These are phyloP conservation scores for Penicillium ochrochloron DNA, from an alignment of 495 filamentous ascomycete genomes.

Conservation along the genomic window DNA sequence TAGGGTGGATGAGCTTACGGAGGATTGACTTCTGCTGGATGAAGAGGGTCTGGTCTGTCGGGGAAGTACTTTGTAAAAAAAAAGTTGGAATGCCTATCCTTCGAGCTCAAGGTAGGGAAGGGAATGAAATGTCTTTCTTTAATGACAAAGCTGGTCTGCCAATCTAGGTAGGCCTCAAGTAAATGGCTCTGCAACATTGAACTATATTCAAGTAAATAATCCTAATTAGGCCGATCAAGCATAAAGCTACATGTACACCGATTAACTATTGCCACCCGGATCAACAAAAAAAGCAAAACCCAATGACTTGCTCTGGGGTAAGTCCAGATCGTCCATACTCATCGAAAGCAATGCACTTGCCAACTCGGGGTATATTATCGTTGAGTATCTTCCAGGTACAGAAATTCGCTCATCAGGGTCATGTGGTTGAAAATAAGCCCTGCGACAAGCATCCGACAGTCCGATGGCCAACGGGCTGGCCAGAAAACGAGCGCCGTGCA, in stretches of 20 bases:
- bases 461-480: neutral
- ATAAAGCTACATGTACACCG: too few species aligned
- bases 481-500: neutral
- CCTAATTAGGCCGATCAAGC: neutral
- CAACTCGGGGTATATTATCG: neutral
- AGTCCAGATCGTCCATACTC: neutral
- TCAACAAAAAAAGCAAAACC: conserved; percentile 3
- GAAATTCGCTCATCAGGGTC: conserved; percentile 2
- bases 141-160: neutral
- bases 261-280: neutral
- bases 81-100: neutral
- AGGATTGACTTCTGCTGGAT: conserved; percentile 10
- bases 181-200: neutral
- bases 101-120: neutral
- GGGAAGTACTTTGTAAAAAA: neutral
- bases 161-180: neutral
- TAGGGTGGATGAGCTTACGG: neutral
- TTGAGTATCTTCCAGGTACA: neutral
- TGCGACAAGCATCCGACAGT: neutral
- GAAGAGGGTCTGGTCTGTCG: neutral
- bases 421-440: conserved; percentile 1
- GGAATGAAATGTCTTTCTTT: neutral
- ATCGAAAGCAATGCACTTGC: neutral
- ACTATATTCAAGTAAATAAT: neutral
- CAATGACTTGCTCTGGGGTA: neutral